Conservation (phyloP, 1,284 basidiomycete genomes). For the Rhizoctonia solani region DNA sequence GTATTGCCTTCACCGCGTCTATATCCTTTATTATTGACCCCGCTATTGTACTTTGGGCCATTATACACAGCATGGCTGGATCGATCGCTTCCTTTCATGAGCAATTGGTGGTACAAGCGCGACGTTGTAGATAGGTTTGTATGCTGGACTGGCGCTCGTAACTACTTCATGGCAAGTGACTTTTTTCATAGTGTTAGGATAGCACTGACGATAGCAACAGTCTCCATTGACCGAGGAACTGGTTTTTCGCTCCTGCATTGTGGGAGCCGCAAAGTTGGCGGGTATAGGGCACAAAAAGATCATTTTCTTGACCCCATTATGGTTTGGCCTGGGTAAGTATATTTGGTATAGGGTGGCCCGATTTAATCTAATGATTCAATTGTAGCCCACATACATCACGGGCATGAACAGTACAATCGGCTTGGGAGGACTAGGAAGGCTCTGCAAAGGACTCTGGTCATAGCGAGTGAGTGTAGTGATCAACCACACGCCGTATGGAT, state of each 20-base stretch:
- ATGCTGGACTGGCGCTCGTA: constrained; percentile 67
- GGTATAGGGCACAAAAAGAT: constrained; percentile 61
- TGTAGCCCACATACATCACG: constrained; percentile 91
- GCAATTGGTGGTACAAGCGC: constrained; percentile 53
- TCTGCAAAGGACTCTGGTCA: constrained; percentile 61
- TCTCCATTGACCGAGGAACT: constrained; percentile 92
- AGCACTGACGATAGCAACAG: constrained; percentile 48
- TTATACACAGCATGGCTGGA: constrained; percentile 68
- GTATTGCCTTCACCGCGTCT: constrained; percentile 44
- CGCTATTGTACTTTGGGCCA: constrained; percentile 82
- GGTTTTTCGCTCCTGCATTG: constrained; percentile 85
- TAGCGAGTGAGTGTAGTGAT: constrained; percentile 57
- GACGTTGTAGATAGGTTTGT: constrained; percentile 52
- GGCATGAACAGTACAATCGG: constrained; percentile 77
- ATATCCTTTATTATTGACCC: constrained; percentile 58
- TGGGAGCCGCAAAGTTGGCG: constrained; percentile 72
- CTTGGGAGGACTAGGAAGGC: constrained; percentile 68
- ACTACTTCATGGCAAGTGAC: constrained; percentile 72
- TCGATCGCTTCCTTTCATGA: constrained; percentile 64
- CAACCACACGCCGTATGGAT: not conserved
- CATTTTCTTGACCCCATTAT: constrained; percentile 80
- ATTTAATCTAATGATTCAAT: not conserved
- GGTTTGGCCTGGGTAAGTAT: constrained; percentile 81
- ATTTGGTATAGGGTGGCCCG: not conserved
- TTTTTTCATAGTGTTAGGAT: constrained; percentile 29